Conservation (phyloP, 306 rosid genomes). For the cucumber (Cucumis sativus) region Cucumber_9930_V3 NC_026661.2:14571501-14572000, state of each 20-base stretch:
- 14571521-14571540: slow-evolving; percentile 83
- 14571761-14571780: slow-evolving; percentile 73
- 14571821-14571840: slow-evolving; percentile 85
- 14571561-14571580: slow-evolving; percentile 91
- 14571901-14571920: not conserved
- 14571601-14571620: slow-evolving; percentile 48
- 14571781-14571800: slow-evolving; percentile 45
- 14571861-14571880: slow-evolving; percentile 63
- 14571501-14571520: slow-evolving; percentile 55
- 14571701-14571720: slow-evolving; percentile 71
- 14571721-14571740: slow-evolving; percentile 87
- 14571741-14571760: slow-evolving; percentile 89
- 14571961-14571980: slow-evolving; percentile 89
- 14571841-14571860: slow-evolving; percentile 93
- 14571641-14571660: slow-evolving; percentile 92
- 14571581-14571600: slow-evolving; percentile 56
- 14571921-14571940: not conserved
- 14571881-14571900: not conserved
- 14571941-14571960: slow-evolving; percentile 36
- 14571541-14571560: slow-evolving; percentile 94
- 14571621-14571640: slow-evolving; percentile 67
- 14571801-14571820: slow-evolving; percentile 77
- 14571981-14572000: slow-evolving; percentile 95
- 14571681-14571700: slow-evolving; percentile 48
- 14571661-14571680: slow-evolving; percentile 58